Percentiles rank a stretch among this genome's conserved stretches.
phyloP scores from a whole-genome alignment of 2,329 filamentous ascomycete genomes.

The Diaporthe sp. region DNA sequence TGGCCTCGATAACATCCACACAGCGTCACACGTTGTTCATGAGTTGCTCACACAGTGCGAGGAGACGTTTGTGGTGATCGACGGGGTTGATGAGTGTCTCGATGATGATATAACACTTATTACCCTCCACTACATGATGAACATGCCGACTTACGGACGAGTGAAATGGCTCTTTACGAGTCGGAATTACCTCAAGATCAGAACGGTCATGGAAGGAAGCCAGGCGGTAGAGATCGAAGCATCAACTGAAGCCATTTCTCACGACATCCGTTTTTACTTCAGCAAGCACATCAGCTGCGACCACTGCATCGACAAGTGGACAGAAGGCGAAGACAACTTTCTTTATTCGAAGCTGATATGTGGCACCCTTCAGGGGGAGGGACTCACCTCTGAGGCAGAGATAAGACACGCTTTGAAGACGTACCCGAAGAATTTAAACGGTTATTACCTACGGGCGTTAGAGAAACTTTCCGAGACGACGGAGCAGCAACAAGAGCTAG shows the following conservation, averaged over 20 bases:
- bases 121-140: background rate
- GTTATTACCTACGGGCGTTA: background rate
- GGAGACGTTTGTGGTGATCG: background rate
- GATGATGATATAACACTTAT: background rate
- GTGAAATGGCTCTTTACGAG: background rate
- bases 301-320: background rate
- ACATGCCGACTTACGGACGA: background rate
- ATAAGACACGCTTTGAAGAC: background rate
- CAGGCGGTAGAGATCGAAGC: background rate
- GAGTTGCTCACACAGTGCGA: background rate
- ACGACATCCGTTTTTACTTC: background rate
- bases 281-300: slow-evolving; percentile 2
- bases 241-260: background rate
- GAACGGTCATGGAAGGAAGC: background rate
- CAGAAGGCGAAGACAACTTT: slow-evolving; percentile 8
- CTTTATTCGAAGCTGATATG: slow-evolving; percentile 14
- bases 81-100: background rate
- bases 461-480: background rate
- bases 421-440: background rate
- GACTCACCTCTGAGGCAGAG: background rate
- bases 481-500: background rate
- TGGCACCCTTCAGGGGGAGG: background rate
- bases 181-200: background rate
- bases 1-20: background rate
- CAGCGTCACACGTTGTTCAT: background rate